Evolutionary conservation across 352 stramenopile genomes (phyloP), one percentile per base, ranked within the genome.

Genomic region (Chrysophaeum taylorii): DNA sequence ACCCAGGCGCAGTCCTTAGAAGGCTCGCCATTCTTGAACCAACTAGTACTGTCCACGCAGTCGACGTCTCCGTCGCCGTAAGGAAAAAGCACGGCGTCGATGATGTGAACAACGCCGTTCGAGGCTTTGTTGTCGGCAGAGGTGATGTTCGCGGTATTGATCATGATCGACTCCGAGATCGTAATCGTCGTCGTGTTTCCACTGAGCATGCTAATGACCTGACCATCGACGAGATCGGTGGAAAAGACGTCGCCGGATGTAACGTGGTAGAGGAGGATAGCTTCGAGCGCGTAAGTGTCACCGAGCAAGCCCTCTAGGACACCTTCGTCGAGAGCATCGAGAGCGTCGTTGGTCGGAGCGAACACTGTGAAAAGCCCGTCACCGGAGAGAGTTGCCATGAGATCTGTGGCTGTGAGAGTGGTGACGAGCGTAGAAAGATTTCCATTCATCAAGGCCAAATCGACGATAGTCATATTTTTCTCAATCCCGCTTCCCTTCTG

Each of bases 1-100:
- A n/a, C n/a, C n/a, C n/a, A n/a, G n/a, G n/a, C n/a, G n/a, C n/a
- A n/a, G n/a, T n/a, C n/a, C n/a, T n/a, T n/a, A n/a, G n/a, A n/a
- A n/a, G n/a, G n/a, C n/a, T n/a, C n/a, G n/a, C n/a, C n/a, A n/a
- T n/a, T n/a, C n/a, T n/a, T n/a, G n/a, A n/a, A n/a, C n/a, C n/a
- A n/a, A n/a, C n/a, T n/a, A n/a, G n/a, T n/a, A n/a, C n/a, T n/a
- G n/a, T n/a, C n/a, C n/a, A n/a, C n/a, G n/a, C n/a, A n/a, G 4
- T 67, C 82, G 35, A 62, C 75, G 9, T 82, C 90, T 73, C 75
- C 87, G 23, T 68, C 83, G 23, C 78, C 90, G 41, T 41, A 36
- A 78, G 57, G 57, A 4, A 72, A 66, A 14, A 75, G 33, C 4
- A 75, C 64, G 41, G 64, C 2, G 66, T 75, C 64, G 64, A 78